Evolutionary conservation across 2,329 filamentous ascomycete species (phyloP).

Genomic region (Aspergillus aculeatus): DNA sequence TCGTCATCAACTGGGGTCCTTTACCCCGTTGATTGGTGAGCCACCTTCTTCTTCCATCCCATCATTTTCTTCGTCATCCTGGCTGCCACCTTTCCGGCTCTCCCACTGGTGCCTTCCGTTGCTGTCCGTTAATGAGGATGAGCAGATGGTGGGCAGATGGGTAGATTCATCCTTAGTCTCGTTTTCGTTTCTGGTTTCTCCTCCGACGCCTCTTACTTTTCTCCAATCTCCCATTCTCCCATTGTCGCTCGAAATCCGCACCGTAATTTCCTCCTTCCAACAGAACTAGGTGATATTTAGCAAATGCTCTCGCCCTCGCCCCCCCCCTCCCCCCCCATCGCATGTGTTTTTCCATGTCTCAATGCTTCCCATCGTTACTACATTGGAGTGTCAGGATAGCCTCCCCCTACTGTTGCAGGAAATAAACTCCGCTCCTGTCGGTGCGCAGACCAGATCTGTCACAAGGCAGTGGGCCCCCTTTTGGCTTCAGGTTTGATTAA

Average conservation of each 20-base stretch:
- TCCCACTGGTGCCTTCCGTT: constrained; percentile 10
- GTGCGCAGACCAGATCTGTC: constrained; percentile 16
- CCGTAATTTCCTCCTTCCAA: not conserved
- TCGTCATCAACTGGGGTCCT: constrained; percentile 19
- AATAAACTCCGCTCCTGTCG: constrained; percentile 1
- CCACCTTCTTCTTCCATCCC: not conserved
- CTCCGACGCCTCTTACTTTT: not conserved
- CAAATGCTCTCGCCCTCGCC: constrained; percentile 1
- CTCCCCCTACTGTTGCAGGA: not conserved
- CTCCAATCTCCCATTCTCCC: too few species aligned
- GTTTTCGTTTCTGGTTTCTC: not conserved
- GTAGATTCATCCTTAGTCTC: not conserved
- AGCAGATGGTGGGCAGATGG: constrained; percentile 1
- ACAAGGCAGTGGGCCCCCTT: constrained; percentile 19
- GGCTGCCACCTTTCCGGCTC: not conserved
- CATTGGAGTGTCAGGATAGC: not conserved
- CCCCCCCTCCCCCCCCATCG: not conserved
- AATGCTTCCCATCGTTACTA: not conserved
- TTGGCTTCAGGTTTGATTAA: constrained; percentile 40
- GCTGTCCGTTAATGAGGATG: constrained; percentile 16
- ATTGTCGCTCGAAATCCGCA: too few species aligned
- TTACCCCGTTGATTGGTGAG: not conserved
- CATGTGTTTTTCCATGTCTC: too few species aligned
- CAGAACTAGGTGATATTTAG: constrained; percentile 8
- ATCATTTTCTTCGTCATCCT: constrained; percentile 11